These are phyloP conservation scores for Paraphaeosphaeria sporulosa DNA, from an alignment of 2,329 filamentous ascomycete genomes.

Conservation along the genomic window DNA sequence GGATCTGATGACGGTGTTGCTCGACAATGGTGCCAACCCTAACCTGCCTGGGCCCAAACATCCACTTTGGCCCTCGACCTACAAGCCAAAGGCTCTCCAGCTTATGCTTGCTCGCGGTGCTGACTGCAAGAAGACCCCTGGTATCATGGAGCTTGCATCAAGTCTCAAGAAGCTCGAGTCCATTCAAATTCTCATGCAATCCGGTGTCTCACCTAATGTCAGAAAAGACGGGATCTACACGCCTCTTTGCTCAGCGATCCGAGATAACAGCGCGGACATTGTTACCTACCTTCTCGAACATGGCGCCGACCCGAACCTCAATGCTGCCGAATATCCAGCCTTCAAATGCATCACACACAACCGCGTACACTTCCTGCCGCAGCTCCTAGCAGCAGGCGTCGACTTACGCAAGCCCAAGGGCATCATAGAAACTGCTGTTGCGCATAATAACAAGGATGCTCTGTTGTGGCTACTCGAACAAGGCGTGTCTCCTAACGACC, in stretches of 20 bases:
- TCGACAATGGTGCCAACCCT: constrained; percentile 69
- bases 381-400: constrained; percentile 65
- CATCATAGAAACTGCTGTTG: constrained; percentile 71
- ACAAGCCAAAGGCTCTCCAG: constrained; percentile 65
- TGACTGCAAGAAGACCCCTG: constrained; percentile 66
- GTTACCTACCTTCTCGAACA: constrained; percentile 65
- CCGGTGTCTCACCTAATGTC: constrained; percentile 66
- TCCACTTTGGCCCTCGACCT: constrained; percentile 71
- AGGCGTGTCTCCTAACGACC: constrained; percentile 67
- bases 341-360: constrained; percentile 75
- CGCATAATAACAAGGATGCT: constrained; percentile 67
- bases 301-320: constrained; percentile 61
- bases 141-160: constrained; percentile 70
- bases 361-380: constrained; percentile 66
- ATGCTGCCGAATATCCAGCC: constrained; percentile 69
- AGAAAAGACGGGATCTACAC: constrained; percentile 74
- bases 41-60: constrained; percentile 75
- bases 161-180: constrained; percentile 71
- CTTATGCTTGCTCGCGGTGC: constrained; percentile 67
- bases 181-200: constrained; percentile 64
- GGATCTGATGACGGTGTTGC: constrained; percentile 62
- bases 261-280: constrained; percentile 70
- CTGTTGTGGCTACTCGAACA: constrained; percentile 68
- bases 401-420: constrained; percentile 68
- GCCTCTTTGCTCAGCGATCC: constrained; percentile 72